Conservation (phyloP, 805 yeast genomes). For the Candida xiaguanensis region DNA sequence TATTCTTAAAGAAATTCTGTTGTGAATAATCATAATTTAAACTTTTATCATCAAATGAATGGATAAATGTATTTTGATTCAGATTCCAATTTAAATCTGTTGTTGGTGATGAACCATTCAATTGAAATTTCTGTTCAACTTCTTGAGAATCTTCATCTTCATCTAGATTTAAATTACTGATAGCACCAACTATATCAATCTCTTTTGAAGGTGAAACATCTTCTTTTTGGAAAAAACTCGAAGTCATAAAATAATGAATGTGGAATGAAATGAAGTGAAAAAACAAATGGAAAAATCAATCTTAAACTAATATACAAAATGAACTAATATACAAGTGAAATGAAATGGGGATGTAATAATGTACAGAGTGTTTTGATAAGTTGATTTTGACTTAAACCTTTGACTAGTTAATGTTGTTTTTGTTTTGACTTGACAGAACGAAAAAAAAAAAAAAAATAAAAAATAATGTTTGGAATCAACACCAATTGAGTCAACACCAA, state of each 20-base stretch:
- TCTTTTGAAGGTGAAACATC: constrained; percentile 10
- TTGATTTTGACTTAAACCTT: no score
- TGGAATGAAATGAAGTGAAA: neutral
- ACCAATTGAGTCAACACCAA: no score
- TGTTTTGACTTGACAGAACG: neutral
- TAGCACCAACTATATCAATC: constrained; percentile 47
- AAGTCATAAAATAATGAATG: neutral
- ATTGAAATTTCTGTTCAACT: no score
- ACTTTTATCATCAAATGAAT: no score
- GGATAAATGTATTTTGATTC: neutral
- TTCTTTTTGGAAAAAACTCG: constrained; percentile 2
- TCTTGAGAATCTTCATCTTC: constrained; percentile 35
- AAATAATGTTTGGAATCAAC: no score
- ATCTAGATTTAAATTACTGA: constrained; percentile 44
- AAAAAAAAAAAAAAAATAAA: no score
- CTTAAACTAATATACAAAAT: neutral
- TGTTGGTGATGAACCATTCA: neutral
- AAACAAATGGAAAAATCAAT: neutral
- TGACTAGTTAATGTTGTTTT: no score
- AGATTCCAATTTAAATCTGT: neutral
- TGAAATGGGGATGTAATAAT: neutral
- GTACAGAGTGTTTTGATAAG: neutral
- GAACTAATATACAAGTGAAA: neutral
- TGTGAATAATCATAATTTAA: no score
- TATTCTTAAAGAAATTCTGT: neutral